These are phyloP conservation scores for Podila minutissima DNA, from an alignment of 192 early-diverging fungal species.

Conservation along the genomic window DNA sequence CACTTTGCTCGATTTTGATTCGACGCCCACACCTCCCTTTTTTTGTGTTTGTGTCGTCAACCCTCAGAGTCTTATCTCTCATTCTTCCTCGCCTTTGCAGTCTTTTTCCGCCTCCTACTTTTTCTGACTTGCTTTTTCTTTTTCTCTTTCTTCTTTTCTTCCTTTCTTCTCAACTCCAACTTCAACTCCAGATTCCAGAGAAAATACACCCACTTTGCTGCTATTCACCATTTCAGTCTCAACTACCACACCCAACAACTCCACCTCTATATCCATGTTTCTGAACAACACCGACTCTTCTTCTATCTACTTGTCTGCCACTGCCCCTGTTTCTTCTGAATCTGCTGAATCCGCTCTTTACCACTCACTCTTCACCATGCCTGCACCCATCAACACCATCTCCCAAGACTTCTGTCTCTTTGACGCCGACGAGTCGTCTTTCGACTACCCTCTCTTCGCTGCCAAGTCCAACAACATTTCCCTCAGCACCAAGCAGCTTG, in stretches of 20 bases:
- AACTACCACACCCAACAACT: not conserved
- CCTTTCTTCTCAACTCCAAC: not conserved
- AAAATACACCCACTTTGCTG: not conserved
- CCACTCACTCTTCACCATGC: constrained; percentile 43
- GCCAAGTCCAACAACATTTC: constrained; percentile 14
- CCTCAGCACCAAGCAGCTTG: not conserved
- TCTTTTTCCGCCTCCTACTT: not conserved
- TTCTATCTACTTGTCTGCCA: constrained; percentile 8
- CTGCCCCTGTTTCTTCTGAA: constrained; percentile 8
- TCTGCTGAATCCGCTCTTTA: constrained; percentile 38
- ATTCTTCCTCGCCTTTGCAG: not conserved
- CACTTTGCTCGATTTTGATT: not conserved
- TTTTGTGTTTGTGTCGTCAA: not conserved
- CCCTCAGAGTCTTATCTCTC: not conserved
- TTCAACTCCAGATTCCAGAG: not conserved
- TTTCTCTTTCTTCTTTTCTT: constrained; percentile 9
- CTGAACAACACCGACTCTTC: constrained; percentile 7
- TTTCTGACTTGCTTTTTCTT: not conserved
- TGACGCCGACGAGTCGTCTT: constrained; percentile 34
- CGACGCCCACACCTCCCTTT: constrained; percentile 1
- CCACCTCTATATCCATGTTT: constrained; percentile 18
- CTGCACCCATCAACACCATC: constrained; percentile 50
- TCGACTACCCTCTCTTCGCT: constrained; percentile 45
- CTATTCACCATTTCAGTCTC: not conserved
- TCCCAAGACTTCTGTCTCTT: constrained; percentile 49